Evolutionary conservation across 495 filamentous ascomycete species (phyloP), one percentile per base, ranked within the genome.

Genomic region (Jackrogersella minutella): DNA sequence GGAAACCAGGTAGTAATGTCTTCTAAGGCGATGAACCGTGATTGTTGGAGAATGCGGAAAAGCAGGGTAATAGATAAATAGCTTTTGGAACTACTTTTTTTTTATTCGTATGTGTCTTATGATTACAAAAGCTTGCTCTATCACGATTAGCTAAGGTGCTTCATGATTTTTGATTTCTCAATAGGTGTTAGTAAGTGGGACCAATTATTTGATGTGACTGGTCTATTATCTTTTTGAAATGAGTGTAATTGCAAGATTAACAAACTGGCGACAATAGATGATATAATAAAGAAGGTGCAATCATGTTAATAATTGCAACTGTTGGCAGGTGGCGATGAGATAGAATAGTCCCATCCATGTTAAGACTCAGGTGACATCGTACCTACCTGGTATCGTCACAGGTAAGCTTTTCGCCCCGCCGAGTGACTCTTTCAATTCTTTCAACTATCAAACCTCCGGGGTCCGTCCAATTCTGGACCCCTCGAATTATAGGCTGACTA

Each of bases 351-450:
- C n/a, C n/a, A n/a, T n/a, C n/a, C n/a, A n/a, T n/a, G n/a, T n/a
- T n/a, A n/a, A n/a, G n/a, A n/a, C n/a, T n/a, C n/a, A n/a, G n/a
- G n/a, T n/a, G n/a, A n/a, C n/a, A n/a, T n/a, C n/a, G 47, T 58
- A 30, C 11, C 33, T 19, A 37, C 28, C 19, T 63, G 16, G 37
- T 59, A 66, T 66, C 63, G 57, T 61, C 63, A 66, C 63, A n/a
- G n/a, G n/a, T 22, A 52, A 54, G 46, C 37, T 56, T 69, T 56
- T 55, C 30, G 66, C 70, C 70, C 66, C 66, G 70, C 70, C 70
- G 62, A 52, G 55, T 70, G 64, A 68, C 64, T 68, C 64, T 26
- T 68, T 56, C 58, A 19, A 58, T 37, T 58, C 52, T 46, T 40
- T 43, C 51, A 22, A 34, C 31, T 37, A 36, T 62, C 55, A 64